Evolutionary conservation across 805 yeast species (phyloP).

Genomic region (Schizosaccharomyces octosporus): DNA sequence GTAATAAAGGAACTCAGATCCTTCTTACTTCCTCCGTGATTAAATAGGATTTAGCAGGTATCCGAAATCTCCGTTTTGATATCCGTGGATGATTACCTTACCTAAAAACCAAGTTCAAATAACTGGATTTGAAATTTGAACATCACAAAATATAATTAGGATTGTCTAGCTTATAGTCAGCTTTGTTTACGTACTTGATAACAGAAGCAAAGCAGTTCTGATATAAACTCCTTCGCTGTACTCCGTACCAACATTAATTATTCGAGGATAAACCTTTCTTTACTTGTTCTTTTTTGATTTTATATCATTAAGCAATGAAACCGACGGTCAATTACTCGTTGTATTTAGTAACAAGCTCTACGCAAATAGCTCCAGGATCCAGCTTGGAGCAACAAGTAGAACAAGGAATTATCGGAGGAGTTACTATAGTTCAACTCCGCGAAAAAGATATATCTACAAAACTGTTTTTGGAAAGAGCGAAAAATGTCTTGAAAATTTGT

Average conservation of each 20-base stretch:
- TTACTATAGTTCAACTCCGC: slow-evolving; percentile 57
- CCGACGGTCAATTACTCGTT: slow-evolving; percentile 27
- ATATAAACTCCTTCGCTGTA: neutral
- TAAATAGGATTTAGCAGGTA: too few species aligned
- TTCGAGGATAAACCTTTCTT: neutral
- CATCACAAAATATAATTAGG: too few species aligned
- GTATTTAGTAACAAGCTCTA: slow-evolving; percentile 60
- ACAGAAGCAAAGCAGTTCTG: too few species aligned
- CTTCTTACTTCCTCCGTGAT: too few species aligned
- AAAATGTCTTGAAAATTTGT: slow-evolving; percentile 36
- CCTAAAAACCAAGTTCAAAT: too few species aligned
- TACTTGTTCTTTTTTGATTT: neutral
- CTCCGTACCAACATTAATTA: neutral
- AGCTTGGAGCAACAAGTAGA: slow-evolving; percentile 34
- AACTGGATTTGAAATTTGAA: too few species aligned
- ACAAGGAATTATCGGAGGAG: slow-evolving; percentile 43
- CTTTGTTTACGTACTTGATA: too few species aligned
- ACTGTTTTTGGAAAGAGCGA: slow-evolving; percentile 40
- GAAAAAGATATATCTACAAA: slow-evolving; percentile 52
- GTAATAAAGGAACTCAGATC: too few species aligned
- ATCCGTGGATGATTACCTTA: too few species aligned
- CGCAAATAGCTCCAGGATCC: slow-evolving; percentile 38
- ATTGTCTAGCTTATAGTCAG: too few species aligned
- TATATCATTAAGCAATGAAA: neutral
- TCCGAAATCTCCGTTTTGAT: too few species aligned